These are phyloP conservation scores for Babesia caballi DNA, from an alignment of 169 alveolate genomes.

Conservation along the genomic window DNA sequence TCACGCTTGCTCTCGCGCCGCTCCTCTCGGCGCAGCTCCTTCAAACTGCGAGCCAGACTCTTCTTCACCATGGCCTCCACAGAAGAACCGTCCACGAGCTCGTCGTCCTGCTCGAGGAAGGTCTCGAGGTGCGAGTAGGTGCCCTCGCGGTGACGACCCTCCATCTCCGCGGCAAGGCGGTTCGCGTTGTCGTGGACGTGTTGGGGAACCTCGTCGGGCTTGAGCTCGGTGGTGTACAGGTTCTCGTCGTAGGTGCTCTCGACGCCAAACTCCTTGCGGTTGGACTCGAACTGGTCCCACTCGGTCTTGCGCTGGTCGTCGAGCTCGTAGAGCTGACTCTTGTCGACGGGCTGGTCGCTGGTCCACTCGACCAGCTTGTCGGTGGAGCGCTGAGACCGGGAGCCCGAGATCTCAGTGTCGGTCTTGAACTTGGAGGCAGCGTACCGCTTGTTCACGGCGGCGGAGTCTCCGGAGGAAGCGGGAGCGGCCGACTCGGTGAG, in stretches of 20 bases:
- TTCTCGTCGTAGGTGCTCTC: constrained; percentile 70
- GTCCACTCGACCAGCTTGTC: constrained; percentile 47
- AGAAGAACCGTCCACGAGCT: neutral
- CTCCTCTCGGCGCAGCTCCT: neutral
- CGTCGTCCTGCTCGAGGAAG: constrained; percentile 70
- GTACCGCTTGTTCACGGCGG: neutral
- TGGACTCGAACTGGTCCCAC: constrained; percentile 65
- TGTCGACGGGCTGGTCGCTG: constrained; percentile 44
- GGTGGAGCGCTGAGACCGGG: constrained; percentile 13
- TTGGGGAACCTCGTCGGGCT: constrained; percentile 67
- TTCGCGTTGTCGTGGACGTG: constrained; percentile 68
- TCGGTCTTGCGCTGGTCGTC: constrained; percentile 12
- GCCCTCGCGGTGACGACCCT: constrained; percentile 56
- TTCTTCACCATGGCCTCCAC: constrained; percentile 19
- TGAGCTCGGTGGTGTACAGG: constrained; percentile 72
- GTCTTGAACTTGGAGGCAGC: constrained; percentile 41
- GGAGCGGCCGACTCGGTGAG: neutral
- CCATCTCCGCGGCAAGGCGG: constrained; percentile 69
- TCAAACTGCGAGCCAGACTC: neutral
- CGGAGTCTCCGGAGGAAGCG: neutral
- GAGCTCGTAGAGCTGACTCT: constrained; percentile 20
- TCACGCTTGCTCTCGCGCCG: neutral
- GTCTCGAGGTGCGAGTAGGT: constrained; percentile 66
- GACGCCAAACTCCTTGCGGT: constrained; percentile 48
- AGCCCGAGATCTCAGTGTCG: constrained; percentile 43